Evolutionary conservation across 2,329 filamentous ascomycete species (phyloP), one percentile per base, ranked within the genome.

Genomic region (Ceratocystiopsis brevicomis): DNA sequence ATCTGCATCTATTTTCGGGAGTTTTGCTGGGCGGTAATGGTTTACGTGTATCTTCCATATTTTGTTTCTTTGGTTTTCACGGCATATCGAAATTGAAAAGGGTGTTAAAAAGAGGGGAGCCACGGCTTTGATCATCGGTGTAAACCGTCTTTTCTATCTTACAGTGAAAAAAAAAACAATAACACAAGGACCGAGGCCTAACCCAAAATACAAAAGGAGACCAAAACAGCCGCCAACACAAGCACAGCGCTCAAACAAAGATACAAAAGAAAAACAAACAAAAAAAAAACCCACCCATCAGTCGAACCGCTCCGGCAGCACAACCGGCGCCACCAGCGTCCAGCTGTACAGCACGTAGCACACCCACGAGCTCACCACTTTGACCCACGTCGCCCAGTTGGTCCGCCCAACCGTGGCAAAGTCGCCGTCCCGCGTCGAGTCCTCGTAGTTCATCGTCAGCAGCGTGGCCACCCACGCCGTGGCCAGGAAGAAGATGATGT

Each of bases 331-430:
- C 38, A 93, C 68, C 53, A 98, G 61, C 16, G 84, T 94, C 90
- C 90, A 98, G 25, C 78, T 73, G 56, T 96, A 98, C 60, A 98
- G 82, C 42, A 67, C 77, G 60, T 98, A 95, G 64, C 90, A 98
- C 44, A 90, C 78, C 90, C 90, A 98, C 16, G 88, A 79, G 61
- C 87, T 93, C 43, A 95, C 78, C 59, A 98, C 96, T 75, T 98
- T 98, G 53, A 95, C 86, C 90, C 92, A 98, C 56, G 85, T 94
- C 32, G 90, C 90, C 73, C 86, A 93, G 61, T 96, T 93, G 6
- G 88, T 96, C 46, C 90, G 72, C 17, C 90, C 90, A 4, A 98
- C 88, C 0, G 88, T 84, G 2, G 85, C 84, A 60, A 98, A 96
- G 55, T 87, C 79, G 40, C 75, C 69, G 44, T 71, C 70, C 39